Percentiles rank a stretch among this genome's conserved stretches.
Evolutionary conservation across 148 eudicot genomes (phyloP).

Genomic region (Rhododendron mucronatum): DNA sequence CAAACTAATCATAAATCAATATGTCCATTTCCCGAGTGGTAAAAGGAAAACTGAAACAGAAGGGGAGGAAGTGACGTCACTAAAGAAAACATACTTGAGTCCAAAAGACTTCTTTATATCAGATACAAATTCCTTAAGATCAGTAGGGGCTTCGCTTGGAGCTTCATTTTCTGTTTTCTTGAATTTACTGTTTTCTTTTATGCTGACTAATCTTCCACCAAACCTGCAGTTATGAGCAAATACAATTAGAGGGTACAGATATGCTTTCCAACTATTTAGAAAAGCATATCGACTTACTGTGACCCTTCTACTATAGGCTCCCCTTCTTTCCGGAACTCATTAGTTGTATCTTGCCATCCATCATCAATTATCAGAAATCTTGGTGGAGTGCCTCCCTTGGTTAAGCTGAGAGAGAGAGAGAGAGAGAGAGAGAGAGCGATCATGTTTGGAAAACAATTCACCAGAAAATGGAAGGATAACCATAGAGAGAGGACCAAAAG

Average conservation of each 20-base stretch:
- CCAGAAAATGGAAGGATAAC: not conserved
- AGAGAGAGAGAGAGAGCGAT: too few species aligned
- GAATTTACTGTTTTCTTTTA: slow-evolving; percentile 37
- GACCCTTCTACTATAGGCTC: slow-evolving; percentile 36
- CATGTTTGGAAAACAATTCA: not conserved
- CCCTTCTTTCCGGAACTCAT: slow-evolving; percentile 39
- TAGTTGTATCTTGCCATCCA: slow-evolving; percentile 41
- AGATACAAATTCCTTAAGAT: slow-evolving; percentile 30
- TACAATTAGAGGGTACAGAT: slow-evolving; percentile 4
- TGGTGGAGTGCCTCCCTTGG: slow-evolving; percentile 37
- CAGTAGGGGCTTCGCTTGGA: slow-evolving; percentile 9
- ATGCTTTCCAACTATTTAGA: not conserved
- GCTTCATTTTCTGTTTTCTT: slow-evolving; percentile 9
- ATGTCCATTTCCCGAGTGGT: not conserved
- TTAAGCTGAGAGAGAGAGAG: slow-evolving; percentile 18
- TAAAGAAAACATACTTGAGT: slow-evolving; percentile 22
- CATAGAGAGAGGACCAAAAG: not conserved
- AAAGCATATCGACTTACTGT: slow-evolving; percentile 20
- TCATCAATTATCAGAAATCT: slow-evolving; percentile 39
- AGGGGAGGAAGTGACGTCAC: not conserved
- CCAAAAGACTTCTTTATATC: slow-evolving; percentile 32
- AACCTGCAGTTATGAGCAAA: slow-evolving; percentile 22
- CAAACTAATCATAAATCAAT: not conserved
- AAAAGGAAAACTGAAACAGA: not conserved
- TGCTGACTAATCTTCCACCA: slow-evolving; percentile 33